These are phyloP conservation scores for Osmanthus fragrans DNA, from an alignment of 257 asterid genomes.

Conservation along the genomic window DNA sequence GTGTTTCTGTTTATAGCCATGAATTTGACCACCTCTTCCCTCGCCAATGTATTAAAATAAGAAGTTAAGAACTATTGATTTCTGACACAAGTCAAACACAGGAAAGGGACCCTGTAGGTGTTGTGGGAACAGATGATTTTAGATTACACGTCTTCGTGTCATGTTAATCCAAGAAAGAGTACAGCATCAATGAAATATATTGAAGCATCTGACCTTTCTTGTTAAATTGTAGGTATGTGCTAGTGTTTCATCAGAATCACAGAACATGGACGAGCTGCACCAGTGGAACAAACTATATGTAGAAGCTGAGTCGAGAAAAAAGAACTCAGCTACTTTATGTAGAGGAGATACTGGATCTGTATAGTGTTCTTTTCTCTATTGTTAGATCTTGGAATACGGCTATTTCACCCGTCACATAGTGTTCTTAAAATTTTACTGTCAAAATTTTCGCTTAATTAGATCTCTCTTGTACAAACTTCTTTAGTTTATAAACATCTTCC, in stretches of 20 bases:
- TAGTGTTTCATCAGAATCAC: conserved; percentile 24
- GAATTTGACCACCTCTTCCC: background rate
- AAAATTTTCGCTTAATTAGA: background rate
- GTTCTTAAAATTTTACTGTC: background rate
- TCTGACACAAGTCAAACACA: too few species aligned
- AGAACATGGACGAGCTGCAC: conserved; percentile 18
- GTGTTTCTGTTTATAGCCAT: background rate
- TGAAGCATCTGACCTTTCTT: background rate
- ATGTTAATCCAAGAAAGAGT: too few species aligned
- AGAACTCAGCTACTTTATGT: conserved; percentile 24
- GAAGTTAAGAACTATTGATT: too few species aligned
- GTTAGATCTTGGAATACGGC: background rate
- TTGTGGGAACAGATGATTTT: too few species aligned
- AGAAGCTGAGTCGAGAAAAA: conserved; percentile 20
- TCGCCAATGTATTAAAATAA: background rate
- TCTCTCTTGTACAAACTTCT: background rate
- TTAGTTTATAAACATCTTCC: background rate
- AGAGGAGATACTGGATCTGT: background rate
- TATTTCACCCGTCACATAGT: background rate
- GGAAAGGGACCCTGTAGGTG: too few species aligned
- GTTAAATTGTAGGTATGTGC: conserved; percentile 19
- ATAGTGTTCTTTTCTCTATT: background rate
- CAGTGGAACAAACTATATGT: conserved; percentile 27
- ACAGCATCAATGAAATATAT: background rate
- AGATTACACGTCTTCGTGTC: too few species aligned